phyloP scores from a whole-genome alignment of 495 filamentous ascomycete genomes.

The Penicillium flavigenum region DNA sequence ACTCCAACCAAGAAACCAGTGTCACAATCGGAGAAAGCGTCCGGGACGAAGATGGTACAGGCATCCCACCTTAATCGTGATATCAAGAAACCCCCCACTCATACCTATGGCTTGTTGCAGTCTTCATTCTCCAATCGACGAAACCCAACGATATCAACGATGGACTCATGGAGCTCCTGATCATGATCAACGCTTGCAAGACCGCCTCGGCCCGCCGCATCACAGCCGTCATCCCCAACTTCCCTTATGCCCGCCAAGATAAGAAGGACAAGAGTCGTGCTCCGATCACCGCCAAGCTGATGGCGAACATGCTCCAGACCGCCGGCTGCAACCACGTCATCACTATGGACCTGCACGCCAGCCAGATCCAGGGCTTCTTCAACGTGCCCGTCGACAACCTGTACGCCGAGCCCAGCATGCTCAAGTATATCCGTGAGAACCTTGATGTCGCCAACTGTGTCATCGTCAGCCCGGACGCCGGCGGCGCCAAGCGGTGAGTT shows the following conservation, averaged over 20 bases:
- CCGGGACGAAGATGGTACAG: constrained; percentile 86
- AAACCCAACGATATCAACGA: constrained; percentile 97
- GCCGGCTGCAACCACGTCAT: constrained; percentile 87
- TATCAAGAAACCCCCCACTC: constrained; percentile 6
- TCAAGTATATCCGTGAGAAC: constrained; percentile 89
- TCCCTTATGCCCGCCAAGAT: constrained; percentile 98
- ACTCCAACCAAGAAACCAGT: constrained; percentile 96
- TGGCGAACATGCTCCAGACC: constrained; percentile 97
- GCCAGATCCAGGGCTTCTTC: constrained; percentile 83
- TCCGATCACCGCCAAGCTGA: constrained; percentile 81
- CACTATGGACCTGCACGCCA: constrained; percentile 75
- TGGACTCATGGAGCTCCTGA: constrained; percentile 96
- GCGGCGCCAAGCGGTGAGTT: constrained; percentile 87
- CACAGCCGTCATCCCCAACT: constrained; percentile 92
- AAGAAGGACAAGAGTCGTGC: constrained; percentile 98
- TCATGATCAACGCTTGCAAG: constrained; percentile 99
- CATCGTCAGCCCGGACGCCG: constrained; percentile 95
- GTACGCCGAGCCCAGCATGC: constrained; percentile 90
- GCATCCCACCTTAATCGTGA: constrained; percentile 15
- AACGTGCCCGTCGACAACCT: constrained; percentile 97
- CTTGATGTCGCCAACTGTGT: constrained; percentile 79
- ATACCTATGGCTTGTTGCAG: constrained; percentile 40
- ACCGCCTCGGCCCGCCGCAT: constrained; percentile 93
- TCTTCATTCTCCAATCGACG: constrained; percentile 96
- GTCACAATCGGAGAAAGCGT: constrained; percentile 97